These are phyloP conservation scores for Alternaria longipes DNA, from an alignment of 2,329 filamentous ascomycete species.

Conservation along the genomic window DNA sequence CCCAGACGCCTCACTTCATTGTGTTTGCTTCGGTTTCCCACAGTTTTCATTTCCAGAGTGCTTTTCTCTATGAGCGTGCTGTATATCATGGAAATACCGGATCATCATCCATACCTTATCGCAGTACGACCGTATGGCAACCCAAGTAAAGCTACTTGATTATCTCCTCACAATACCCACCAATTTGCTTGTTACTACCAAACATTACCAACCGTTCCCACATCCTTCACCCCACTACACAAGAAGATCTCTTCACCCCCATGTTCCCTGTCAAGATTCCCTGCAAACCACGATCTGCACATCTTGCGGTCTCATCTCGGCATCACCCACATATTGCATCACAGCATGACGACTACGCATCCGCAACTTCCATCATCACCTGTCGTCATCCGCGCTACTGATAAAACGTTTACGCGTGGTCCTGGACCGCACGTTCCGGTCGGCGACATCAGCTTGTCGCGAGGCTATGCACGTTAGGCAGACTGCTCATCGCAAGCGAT, in stretches of 20 bases:
- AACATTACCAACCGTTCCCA: background rate
- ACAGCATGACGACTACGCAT: slow-evolving; percentile 1
- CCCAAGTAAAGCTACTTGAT: background rate
- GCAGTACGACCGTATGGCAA: background rate
- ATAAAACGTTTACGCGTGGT: background rate
- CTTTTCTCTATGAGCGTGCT: background rate
- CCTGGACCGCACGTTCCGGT: background rate
- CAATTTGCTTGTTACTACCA: background rate
- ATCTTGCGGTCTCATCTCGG: slow-evolving; percentile 7
- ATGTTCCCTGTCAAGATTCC: background rate
- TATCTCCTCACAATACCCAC: background rate
- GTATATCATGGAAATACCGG: background rate
- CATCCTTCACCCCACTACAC: background rate
- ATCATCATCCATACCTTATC: accelerated
- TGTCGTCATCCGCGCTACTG: background rate
- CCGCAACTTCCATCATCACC: background rate
- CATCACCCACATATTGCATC: slow-evolving; percentile 1
- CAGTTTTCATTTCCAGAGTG: background rate
- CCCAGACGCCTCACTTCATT: accelerated
- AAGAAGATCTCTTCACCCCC: background rate
- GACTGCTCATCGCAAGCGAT: background rate
- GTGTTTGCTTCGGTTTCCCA: background rate
- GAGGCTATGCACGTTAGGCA: background rate
- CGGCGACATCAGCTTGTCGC: background rate
- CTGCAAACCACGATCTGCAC: background rate